Evolutionary conservation across 2,329 filamentous ascomycete species (phyloP).

Genomic region (Fusarium duplospermum): DNA sequence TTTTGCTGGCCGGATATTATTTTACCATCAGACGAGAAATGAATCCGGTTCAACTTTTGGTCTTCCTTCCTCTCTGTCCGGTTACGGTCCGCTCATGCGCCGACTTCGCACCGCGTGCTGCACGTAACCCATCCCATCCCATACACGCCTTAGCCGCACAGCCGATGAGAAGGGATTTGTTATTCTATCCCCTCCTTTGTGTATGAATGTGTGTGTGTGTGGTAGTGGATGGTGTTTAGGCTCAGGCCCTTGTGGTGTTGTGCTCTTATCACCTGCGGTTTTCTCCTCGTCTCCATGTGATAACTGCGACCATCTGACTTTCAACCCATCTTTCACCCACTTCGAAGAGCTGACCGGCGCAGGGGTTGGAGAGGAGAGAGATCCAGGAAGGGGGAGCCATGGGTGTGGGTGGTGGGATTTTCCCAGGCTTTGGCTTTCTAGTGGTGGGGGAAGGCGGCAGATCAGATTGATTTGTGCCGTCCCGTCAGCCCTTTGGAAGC

Average conservation of each 20-base stretch:
- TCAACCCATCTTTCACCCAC: constrained; percentile 28
- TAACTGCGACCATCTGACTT: constrained; percentile 30
- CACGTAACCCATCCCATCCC: background rate
- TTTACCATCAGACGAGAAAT: background rate
- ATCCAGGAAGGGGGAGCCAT: background rate
- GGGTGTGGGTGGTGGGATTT: constrained; percentile 7
- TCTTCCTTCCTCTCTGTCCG: background rate
- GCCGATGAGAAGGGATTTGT: constrained; percentile 18
- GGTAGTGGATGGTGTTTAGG: background rate
- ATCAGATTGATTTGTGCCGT: constrained; percentile 30
- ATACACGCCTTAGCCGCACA: constrained; percentile 7
- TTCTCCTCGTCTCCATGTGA: constrained; percentile 32
- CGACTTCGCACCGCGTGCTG: constrained; percentile 7
- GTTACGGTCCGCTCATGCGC: background rate
- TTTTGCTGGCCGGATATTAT: background rate
- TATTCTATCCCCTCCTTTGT: background rate
- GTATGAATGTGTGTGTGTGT: background rate
- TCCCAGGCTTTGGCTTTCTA: background rate
- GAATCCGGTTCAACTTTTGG: background rate
- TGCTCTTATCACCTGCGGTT: constrained; percentile 25
- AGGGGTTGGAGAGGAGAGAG: constrained; percentile 11
- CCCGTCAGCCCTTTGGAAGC: constrained; percentile 15
- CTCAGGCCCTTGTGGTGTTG: constrained; percentile 7
- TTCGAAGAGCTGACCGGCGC: constrained; percentile 8
- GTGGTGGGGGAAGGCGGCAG: constrained; percentile 32